phyloP scores from a whole-genome alignment of 768 basidiomycete species.

The Polyporus arcularius region DNA sequence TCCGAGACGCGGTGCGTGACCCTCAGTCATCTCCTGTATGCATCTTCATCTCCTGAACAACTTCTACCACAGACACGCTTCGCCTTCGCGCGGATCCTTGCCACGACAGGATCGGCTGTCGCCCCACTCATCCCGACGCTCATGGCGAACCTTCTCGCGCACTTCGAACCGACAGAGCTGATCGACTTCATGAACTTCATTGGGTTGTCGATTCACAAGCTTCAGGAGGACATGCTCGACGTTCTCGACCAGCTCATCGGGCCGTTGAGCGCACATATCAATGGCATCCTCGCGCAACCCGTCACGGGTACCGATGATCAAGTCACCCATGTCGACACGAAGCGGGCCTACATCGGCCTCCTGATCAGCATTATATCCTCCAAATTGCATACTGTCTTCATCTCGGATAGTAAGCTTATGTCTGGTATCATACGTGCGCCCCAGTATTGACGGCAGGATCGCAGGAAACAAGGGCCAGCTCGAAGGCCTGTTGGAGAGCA shows the following conservation, averaged over 20 bases:
- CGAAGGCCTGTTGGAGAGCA: slow-evolving; percentile 73
- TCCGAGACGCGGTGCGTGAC: slow-evolving; percentile 85
- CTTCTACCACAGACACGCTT: slow-evolving; percentile 69
- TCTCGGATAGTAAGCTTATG: slow-evolving; percentile 76
- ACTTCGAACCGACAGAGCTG: slow-evolving; percentile 90
- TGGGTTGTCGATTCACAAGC: slow-evolving; percentile 83
- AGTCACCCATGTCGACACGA: slow-evolving; percentile 75
- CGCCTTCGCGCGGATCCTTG: slow-evolving; percentile 91
- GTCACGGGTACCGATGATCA: slow-evolving; percentile 87
- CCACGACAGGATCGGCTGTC: slow-evolving; percentile 83
- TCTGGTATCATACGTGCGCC: neutral
- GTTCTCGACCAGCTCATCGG: slow-evolving; percentile 90
- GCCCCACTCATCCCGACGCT: slow-evolving; percentile 86
- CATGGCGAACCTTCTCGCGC: slow-evolving; percentile 86
- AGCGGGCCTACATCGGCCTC: slow-evolving; percentile 84
- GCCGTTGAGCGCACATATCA: slow-evolving; percentile 83
- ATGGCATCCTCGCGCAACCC: slow-evolving; percentile 76
- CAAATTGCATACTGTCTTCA: slow-evolving; percentile 82
- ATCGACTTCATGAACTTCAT: slow-evolving; percentile 97
- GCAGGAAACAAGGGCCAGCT: slow-evolving; percentile 66
- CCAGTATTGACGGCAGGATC: slow-evolving; percentile 24
- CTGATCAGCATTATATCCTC: slow-evolving; percentile 79
- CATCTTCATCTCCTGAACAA: neutral
- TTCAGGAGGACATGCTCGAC: slow-evolving; percentile 86
- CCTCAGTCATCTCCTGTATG: neutral